Base-by-base conservation (phyloP, 1,284 basidiomycete species). In the Ceratobasidium theobromae region DNA sequence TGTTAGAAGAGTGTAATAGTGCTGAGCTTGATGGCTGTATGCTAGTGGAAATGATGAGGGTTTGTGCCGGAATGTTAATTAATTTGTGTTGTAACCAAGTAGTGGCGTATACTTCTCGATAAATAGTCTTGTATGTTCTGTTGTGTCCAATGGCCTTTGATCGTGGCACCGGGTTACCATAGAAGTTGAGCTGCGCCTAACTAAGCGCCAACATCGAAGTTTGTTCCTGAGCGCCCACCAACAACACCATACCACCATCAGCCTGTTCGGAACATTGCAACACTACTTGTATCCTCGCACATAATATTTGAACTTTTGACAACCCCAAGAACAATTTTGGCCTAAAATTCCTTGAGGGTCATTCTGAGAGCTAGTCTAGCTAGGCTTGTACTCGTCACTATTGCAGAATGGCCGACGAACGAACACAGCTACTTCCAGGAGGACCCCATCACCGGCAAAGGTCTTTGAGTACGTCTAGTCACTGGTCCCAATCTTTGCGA, bases 401-500 rank as follows among this genome's bases (percentile, higher is more conserved):
- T n/a, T 38, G 16, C 35, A 38, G 35, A 38, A 57, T 57, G 54
- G 25, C 57, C 46, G 57, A 60, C 57, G 57, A 60, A 30, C 43
- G 57, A 30, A 25, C 57, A 16, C 45, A 60, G 18, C 18, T 60
- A 14, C 57, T 60, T 28, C 57, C 57, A 3, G 43, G 57, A 12
- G 23, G 45, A 11, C 49, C 57, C n/a, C 57, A 60, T 1, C 43
- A 45, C n/a, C 57, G 57, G 4, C 57, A 60, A 46, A 35, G 57
- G 6, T 60, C 57, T 33, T 25, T 60, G 9, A 60, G 57, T 23
- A 49, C 46, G 3, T 60, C 57, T 25, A 60, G 57, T 33, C 57
- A 60, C n/a, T 60, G 57, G 57, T 60, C 57, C 32, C 57, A 60
- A 30, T 49, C 57, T 35, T 35, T 60, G 8, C 43, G 57, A 30